Evolutionary conservation across 805 yeast species (phyloP), one percentile per base, ranked within the genome.

Genomic region (Debaryomyces maramus): DNA sequence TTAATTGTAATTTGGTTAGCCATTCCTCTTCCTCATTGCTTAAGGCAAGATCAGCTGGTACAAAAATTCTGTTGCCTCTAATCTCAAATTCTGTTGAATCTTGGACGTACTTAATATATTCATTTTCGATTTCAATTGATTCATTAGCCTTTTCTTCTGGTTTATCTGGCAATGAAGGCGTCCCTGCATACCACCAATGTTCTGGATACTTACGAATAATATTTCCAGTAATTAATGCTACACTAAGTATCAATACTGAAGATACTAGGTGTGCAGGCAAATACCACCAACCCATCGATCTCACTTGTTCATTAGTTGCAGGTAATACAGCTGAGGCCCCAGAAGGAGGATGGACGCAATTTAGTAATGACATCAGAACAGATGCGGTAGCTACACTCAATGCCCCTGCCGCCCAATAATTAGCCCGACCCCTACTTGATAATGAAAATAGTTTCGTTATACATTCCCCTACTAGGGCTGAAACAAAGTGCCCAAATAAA

Each of bases 281-380:
- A 48, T 73, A 80, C 77, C 81, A 77, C 88, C 88, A 81, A 32
- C 86, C 74, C 72, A 81, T 63, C 3, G 34, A 45, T 5, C 77
- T 55, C 3, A 80, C 61, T 6, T 52, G 46, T 1, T 54, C 71
- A 38, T 78, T 81, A 0, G 75, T 50, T 2, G 70, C 58, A 0
- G 86, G 84, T 8, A 81, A 56, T 24, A 81, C 50, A 0, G 87
- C 85, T 7, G 82, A 72, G 1, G 86, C 87, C 2, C 88, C 88
- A 1, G 81, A 79, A 0, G 88, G 88, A 0, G 88, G 88, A 53
- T 82, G 87, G 1, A 79, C 75, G 40, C 80, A 73, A 44, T 78
- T 78, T 4, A 71, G 55, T 1, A 78, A 41, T n/a, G 73, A 58
- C 84, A 80, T 80, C 3, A 61, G 56, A 9, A 75, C 77, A 6